A percentile compares a stretch with the other conserved stretches of the same genome.
Evolutionary conservation across 1,284 basidiomycete genomes (phyloP).

Genomic region (Tilletiaria anomala): DNA sequence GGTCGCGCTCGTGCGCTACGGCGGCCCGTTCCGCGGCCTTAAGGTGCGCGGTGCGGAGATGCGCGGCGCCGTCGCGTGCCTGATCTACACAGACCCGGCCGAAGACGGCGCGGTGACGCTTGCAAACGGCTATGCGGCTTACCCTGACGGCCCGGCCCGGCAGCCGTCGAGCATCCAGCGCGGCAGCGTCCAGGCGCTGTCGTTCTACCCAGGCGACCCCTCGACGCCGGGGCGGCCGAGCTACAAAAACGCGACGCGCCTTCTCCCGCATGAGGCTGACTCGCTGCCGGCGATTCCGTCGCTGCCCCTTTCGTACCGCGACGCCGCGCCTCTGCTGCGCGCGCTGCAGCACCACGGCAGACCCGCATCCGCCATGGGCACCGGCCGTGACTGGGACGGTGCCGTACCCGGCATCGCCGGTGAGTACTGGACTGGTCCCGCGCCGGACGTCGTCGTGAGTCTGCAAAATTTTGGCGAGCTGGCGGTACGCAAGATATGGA

Average conservation of each 20-base stretch:
- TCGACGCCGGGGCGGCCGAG: conserved; percentile 74
- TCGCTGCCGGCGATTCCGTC: conserved; percentile 73
- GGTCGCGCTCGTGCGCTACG: conserved; percentile 73
- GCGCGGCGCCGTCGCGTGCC: conserved; percentile 50
- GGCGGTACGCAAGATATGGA: conserved; percentile 45
- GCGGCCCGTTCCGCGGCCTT: conserved; percentile 64
- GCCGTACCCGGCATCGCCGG: conserved; percentile 42
- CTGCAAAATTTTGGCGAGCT: conserved; percentile 18
- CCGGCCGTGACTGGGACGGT: conserved; percentile 41
- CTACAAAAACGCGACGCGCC: conserved; percentile 64
- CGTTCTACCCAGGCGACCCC: conserved; percentile 65
- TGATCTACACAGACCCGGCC: conserved; percentile 74
- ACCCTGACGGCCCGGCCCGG: conserved; percentile 74
- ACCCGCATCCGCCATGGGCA: conserved; percentile 50
- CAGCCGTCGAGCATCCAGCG: conserved; percentile 58
- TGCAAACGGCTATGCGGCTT: conserved; percentile 48
- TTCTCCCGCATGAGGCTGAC: conserved; percentile 44
- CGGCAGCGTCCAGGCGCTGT: conserved; percentile 65
- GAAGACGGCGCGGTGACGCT: conserved; percentile 72
- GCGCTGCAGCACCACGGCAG: conserved; percentile 41
- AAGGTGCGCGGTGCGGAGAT: conserved; percentile 69
- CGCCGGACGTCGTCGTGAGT: conserved; percentile 9
- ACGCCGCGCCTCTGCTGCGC: conserved; percentile 44
- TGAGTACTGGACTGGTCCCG: conserved; percentile 45
- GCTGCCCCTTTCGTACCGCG: conserved; percentile 47